Percentiles rank a stretch among this genome's conserved stretches.
phyloP scores from a whole-genome alignment of 2,329 filamentous ascomycete species.

The Pseudocercospora ulei region DNA sequence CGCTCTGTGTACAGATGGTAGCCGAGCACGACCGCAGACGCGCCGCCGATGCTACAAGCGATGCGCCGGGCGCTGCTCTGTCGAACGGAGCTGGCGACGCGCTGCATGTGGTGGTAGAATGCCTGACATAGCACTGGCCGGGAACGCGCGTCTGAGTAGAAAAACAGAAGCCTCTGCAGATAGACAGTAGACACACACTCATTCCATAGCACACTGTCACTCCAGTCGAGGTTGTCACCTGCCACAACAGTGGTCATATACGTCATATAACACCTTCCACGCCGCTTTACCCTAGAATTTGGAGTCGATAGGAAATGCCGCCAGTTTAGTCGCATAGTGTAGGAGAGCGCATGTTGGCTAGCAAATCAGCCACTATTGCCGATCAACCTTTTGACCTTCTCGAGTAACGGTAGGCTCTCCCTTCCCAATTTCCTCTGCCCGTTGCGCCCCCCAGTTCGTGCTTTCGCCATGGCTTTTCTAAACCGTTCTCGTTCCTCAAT shows the following conservation, averaged over 20 bases:
- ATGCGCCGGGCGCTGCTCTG: constrained; percentile 11
- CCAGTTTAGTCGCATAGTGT: no score
- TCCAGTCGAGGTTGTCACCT: no score
- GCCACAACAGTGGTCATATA: no score
- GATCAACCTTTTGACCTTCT: constrained; percentile 67
- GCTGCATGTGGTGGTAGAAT: constrained; percentile 18
- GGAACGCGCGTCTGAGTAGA: no score
- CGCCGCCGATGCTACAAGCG: constrained; percentile 15
- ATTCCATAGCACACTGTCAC: no score
- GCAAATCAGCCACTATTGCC: constrained; percentile 31
- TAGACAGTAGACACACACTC: no score
- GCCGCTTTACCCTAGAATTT: no score
- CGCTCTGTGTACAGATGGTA: constrained; percentile 17
- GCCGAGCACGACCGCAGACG: constrained; percentile 15
- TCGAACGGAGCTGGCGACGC: constrained; percentile 12
- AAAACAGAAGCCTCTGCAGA: no score
- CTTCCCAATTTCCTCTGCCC: constrained; percentile 71
- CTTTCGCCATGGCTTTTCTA: constrained; percentile 54
- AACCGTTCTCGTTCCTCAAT: constrained; percentile 62
- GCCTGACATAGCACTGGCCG: constrained; percentile 14
- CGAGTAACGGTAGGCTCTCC: constrained; percentile 67
- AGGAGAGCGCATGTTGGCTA: no score
- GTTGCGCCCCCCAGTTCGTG: constrained; percentile 51
- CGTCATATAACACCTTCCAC: no score
- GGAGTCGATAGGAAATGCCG: no score